Evolutionary conservation across 768 basidiomycete species (phyloP), one percentile per base, ranked within the genome.

Genomic region (Suillus sp.): DNA sequence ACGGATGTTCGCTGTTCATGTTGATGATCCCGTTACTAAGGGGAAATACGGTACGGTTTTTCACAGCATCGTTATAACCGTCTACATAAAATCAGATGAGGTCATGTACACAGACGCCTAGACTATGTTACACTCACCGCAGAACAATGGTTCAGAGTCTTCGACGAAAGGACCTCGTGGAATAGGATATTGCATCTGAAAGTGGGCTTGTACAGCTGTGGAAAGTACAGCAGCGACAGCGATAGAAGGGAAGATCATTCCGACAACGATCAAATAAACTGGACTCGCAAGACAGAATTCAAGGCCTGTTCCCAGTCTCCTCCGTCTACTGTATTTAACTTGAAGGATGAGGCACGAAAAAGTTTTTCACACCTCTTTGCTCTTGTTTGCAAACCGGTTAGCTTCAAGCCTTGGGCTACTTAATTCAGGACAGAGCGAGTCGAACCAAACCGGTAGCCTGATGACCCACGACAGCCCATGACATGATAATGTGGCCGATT

Each of bases 121-220:
- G 25, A 38, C n/a, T 34, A 42, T 4, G 38, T 45, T 34, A 1
- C 27, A 73, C 83, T 47, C 65, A 90, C 91, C 91, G 70, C 93
- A 93, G 70, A 91, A 90, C 1, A 69, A 75, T 14, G 80, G 78
- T 66, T 91, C 89, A 18, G 79, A 68, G 59, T 82, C 77, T 61
- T 87, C 82, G 60, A 81, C 81, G 72, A 95, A 95, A 0, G 68
- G 71, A 1, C 93, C 94, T 54, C 93, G 81, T 13, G 91, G 87
- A 1, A 79, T 67, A 20, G 93, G 94, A 73, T 85, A 94, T 69
- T 88, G 83, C 48, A 95, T 79, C 67, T 90, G 88, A 77, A 95
- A 95, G 75, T 96, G 93, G 9, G 91, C 92, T 55, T 77, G 78
- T 35, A 79, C 86, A 47, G 77, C 72, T 38, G 81, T 69, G 16